Conservation (phyloP, 2,329 filamentous ascomycete species). For the Epichloe coenophiala region DNA sequence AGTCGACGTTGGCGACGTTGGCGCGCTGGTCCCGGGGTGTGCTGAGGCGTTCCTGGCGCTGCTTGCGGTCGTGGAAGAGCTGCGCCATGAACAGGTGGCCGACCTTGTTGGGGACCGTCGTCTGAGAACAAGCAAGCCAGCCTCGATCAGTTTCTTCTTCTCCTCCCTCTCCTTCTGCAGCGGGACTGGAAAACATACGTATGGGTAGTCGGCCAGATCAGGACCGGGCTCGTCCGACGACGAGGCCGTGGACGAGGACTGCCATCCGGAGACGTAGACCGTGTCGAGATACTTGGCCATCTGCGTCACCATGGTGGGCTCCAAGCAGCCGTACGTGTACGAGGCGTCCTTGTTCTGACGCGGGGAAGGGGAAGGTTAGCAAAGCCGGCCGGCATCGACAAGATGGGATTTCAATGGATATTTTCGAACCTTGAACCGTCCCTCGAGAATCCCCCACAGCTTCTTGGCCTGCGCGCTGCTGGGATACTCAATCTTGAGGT, state of each 20-base stretch:
- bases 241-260: slow-evolving; percentile 92
- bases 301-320: slow-evolving; percentile 96
- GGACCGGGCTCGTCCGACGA: slow-evolving; percentile 91
- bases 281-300: slow-evolving; percentile 99
- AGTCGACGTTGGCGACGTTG: slow-evolving; percentile 72
- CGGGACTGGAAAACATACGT: slow-evolving; percentile 36
- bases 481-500: slow-evolving; percentile 79
- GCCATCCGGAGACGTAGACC: slow-evolving; percentile 97
- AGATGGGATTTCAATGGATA: too few relatives aligned
- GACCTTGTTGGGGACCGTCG: slow-evolving; percentile 97
- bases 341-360: slow-evolving; percentile 55
- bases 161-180: too few relatives aligned
- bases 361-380: too few relatives aligned
- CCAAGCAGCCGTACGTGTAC: slow-evolving; percentile 93
- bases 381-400: too few relatives aligned
- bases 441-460: slow-evolving; percentile 81
- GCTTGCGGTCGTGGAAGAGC: slow-evolving; percentile 98
- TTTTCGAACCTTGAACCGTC: slow-evolving; percentile 56
- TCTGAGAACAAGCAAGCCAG: slow-evolving; percentile 34
- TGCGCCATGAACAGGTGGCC: slow-evolving; percentile 96
- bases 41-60: slow-evolving; percentile 87
- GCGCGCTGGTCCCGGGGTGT: slow-evolving; percentile 58
- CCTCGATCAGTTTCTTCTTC: too few relatives aligned
- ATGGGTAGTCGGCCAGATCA: slow-evolving; percentile 95
- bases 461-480: slow-evolving; percentile 87